Base-by-base conservation (phyloP, 495 filamentous ascomycete genomes). In the Cercophora scortea region DNA sequence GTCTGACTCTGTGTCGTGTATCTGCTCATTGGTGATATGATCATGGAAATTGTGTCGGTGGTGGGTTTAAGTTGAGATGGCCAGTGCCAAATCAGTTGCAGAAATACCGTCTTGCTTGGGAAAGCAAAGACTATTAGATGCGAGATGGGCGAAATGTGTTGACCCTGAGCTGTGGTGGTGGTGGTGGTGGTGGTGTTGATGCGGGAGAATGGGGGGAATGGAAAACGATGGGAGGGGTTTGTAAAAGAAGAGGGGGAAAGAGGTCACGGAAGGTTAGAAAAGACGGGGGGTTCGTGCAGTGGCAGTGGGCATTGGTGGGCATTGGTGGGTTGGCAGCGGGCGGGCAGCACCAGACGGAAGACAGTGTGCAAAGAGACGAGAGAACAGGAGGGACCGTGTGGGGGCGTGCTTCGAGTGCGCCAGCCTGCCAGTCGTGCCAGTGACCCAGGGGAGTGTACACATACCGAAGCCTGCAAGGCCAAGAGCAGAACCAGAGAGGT, bases 21-120 rank as follows among this genome's bases (percentile, higher is more conserved):
- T 64, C 68, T 74, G 76, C 71, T 77, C 78, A 81, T 81, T 81
- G 71, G 75, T 76, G 69, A 58, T 79, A 71, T 71, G 63, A 63
- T 76, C 78, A 81, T 81, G 70, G 76, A 75, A 72, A 53, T 18
- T 36, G 49, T 40, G 45, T 45, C 53, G 49, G 53, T 54, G 55
- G 40, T 49, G 54, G 52, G 51, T 51, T 53, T 51, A 52, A 40
- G 42, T 53, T 56, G 53, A 50, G 59, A 58, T 54, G 61, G 59
- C 57, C 45, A 32, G n/a, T 43, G 61, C 59, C 57, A 61, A 59
- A 55, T 58, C 33, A 41, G 45, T 55, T 55, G 49, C 50, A 38
- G 51, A 39, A 48, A 18, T 52, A 51, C 49, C 55, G 58, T 58
- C 60, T 59, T 57, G 59, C 59, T 61, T 52, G 38, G 35, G 39